Evolutionary conservation across 345 rosid species (phyloP).

Genomic region (Turnera subulata): DNA sequence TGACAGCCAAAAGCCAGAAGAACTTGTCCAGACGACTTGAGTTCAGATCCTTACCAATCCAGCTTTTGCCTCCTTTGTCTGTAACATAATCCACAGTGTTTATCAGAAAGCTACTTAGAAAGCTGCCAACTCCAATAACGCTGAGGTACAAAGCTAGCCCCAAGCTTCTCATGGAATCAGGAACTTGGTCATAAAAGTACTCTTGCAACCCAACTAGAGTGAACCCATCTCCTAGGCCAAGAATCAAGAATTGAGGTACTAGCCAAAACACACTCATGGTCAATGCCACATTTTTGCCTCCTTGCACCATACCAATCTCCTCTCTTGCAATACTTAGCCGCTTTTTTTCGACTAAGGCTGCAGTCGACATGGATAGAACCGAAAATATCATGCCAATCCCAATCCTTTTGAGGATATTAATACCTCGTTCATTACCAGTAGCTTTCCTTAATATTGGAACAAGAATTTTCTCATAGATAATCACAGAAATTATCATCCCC

Average conservation of each 20-base stretch:
- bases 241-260: slow-evolving; percentile 30
- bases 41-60: slow-evolving; percentile 27
- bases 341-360: slow-evolving; percentile 24
- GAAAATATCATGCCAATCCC: slow-evolving; percentile 27
- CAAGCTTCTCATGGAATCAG: slow-evolving; percentile 61
- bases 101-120: slow-evolving; percentile 43
- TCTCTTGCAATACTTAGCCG: slow-evolving; percentile 2
- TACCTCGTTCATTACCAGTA: slow-evolving; percentile 11
- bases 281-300: background rate
- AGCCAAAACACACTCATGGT: slow-evolving; percentile 36
- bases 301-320: background rate
- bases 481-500: background rate
- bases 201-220: slow-evolving; percentile 60
- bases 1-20: slow-evolving; percentile 11
- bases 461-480: slow-evolving; percentile 11
- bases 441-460: slow-evolving; percentile 2
- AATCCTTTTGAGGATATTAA: slow-evolving; percentile 32
- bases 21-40: slow-evolving; percentile 9
- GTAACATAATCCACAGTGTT: slow-evolving; percentile 42
- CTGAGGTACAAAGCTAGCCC: slow-evolving; percentile 59
- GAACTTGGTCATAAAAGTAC: slow-evolving; percentile 65
- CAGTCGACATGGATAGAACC: slow-evolving; percentile 14
- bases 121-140: slow-evolving; percentile 47
- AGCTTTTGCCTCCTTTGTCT: slow-evolving; percentile 38
- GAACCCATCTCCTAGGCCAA: slow-evolving; percentile 47